Percentiles rank a stretch among this genome's conserved stretches.
Conservation (phyloP, 768 basidiomycete species). For the Trametes cingulata region DNA sequence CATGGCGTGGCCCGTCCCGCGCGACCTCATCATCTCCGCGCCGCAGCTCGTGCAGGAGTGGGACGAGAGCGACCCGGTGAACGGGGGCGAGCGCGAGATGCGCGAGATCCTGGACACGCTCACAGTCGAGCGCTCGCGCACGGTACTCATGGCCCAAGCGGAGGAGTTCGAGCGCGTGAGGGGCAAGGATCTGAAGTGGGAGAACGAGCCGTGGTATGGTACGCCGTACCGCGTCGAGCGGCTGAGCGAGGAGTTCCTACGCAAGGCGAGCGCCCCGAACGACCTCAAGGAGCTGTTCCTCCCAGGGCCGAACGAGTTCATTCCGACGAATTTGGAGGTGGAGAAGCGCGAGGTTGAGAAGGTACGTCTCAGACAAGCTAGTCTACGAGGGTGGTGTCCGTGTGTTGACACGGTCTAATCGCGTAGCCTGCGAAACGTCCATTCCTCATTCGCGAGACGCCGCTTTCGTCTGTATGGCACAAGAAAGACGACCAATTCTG, state of each 20-base stretch:
- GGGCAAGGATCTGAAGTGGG: constrained; percentile 51
- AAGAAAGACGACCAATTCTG: constrained; percentile 98
- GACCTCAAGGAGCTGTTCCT: constrained; percentile 70
- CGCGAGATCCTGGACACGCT: constrained; percentile 62
- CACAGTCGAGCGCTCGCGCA: constrained; percentile 58
- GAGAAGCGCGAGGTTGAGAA: constrained; percentile 68
- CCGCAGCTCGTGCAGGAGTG: constrained; percentile 75
- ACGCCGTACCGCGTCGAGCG: constrained; percentile 81
- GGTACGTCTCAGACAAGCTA: constrained; percentile 43
- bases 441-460: constrained; percentile 69
- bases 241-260: constrained; percentile 63
- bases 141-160: constrained; percentile 78
- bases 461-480: constrained; percentile 81
- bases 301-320: constrained; percentile 87
- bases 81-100: constrained; percentile 46
- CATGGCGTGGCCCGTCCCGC: constrained; percentile 81
- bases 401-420: background rate
- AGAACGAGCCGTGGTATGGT: constrained; percentile 89
- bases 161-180: constrained; percentile 57
- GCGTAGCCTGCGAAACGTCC: constrained; percentile 74
- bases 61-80: constrained; percentile 44
- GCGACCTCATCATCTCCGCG: constrained; percentile 70
- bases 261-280: constrained; percentile 63
- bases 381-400: background rate
- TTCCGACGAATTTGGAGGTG: constrained; percentile 84